phyloP scores from a whole-genome alignment of 768 basidiomycete genomes.

The Lactarius sanguifluus region DNA sequence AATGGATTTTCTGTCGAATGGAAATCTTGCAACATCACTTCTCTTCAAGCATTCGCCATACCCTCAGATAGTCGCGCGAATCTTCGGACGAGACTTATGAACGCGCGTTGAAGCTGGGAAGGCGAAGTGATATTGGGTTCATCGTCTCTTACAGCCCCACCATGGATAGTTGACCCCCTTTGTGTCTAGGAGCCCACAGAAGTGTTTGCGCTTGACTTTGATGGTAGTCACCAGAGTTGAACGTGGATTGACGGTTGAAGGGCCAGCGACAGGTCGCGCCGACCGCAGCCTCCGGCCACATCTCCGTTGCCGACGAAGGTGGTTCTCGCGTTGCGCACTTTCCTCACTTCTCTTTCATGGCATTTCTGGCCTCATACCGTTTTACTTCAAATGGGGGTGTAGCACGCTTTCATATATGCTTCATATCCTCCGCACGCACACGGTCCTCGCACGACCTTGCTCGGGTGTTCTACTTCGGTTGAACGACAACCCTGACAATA shows the following conservation, averaged over 20 bases:
- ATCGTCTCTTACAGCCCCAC: neutral
- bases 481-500: neutral
- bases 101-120: neutral
- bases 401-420: neutral
- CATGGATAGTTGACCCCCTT: neutral
- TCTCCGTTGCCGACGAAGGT: neutral
- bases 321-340: neutral
- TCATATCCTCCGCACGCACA: neutral
- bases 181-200: neutral
- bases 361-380: constrained; percentile 2
- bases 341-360: neutral
- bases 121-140: neutral
- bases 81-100: neutral
- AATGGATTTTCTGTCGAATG: neutral
- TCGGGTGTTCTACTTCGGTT: neutral
- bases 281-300: neutral
- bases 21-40: neutral
- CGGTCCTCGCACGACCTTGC: neutral
- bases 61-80: neutral
- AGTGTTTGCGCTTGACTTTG: neutral
- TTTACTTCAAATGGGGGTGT: neutral
- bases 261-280: neutral
- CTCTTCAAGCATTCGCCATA: neutral
- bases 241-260: neutral
- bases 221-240: neutral